Base-by-base conservation (phyloP, 768 basidiomycete species). In the Strobilomyces dryophilus region DNA sequence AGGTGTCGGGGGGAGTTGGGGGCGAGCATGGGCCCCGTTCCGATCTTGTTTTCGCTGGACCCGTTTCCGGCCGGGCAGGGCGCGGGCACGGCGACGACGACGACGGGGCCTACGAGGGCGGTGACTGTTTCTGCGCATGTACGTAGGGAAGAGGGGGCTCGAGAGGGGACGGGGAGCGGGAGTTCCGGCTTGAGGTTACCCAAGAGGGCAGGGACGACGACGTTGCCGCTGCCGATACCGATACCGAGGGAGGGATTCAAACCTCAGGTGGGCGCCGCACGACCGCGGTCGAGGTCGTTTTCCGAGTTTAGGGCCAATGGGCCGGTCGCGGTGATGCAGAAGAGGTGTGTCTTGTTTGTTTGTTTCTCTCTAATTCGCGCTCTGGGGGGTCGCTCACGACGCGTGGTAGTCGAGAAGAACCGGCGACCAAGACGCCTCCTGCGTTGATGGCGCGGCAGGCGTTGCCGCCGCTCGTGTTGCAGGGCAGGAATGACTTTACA, bases 251-350 rank as follows among this genome's bases (percentile, higher is more conserved):
- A 84, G 0, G 84, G 85, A 44, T 89, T 90, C 61, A 75, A 81
- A 52, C 87, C 89, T 0, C 76, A 77, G 51, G 73, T 72, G 9
- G 73, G 75, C 8, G 74, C 74, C 3, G 60, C 72, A 9, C 71
- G 89, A 7, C 80, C 78, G 14, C 70, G 79, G 6, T 90, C 89
- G 5, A 67, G 88, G 46, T 89, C 87, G 20, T 92, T 92, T 63
- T 90, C 88, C 9, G 85, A 81, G 3, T 85, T 89, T 67, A 79
- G 81, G 47, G 72, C 75, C 5, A 59, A 66, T 5, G 49, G 49
- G 1, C 43, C 48, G 45, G n/a, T 12, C 5, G 34, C 9, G 24
- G 45, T 43, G 12, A 55, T 27, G 17, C 52, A 57, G 20, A 56
- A 15, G 42, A 64, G 63, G 69, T 70, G 8, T 26, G 63, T 54